Evolutionary conservation across 2,329 filamentous ascomycete species (phyloP).

Genomic region (Nemania sp.): DNA sequence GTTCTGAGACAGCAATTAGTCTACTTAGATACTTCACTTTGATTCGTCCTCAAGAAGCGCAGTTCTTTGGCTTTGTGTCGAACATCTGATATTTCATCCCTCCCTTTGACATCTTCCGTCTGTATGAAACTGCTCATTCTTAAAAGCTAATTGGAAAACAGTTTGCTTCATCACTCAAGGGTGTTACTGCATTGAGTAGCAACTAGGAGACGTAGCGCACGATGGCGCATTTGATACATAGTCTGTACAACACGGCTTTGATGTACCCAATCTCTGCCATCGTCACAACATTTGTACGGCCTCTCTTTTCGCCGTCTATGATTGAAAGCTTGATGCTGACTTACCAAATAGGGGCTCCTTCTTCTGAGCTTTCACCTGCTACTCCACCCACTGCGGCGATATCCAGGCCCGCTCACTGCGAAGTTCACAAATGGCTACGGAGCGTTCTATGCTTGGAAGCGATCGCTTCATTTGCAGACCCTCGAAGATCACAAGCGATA

Average conservation of each 20-base stretch:
- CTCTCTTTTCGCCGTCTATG: neutral
- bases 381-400: constrained; percentile 35
- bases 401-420: constrained; percentile 39
- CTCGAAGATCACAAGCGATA: constrained; percentile 35
- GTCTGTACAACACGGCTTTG: neutral
- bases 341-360: constrained; percentile 7
- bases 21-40: neutral
- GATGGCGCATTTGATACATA: constrained; percentile 9
- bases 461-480: constrained; percentile 35
- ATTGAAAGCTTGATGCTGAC: constrained; percentile 4
- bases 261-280: constrained; percentile 1
- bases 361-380: constrained; percentile 27
- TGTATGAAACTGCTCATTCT: neutral
- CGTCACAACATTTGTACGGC: neutral
- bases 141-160: neutral
- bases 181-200: neutral
- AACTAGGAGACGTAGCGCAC: neutral
- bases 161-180: neutral
- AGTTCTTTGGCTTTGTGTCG: neutral
- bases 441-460: constrained; percentile 36
- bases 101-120: neutral
- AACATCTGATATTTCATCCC: neutral
- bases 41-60: neutral
- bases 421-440: constrained; percentile 39
- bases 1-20: neutral